Conservation (phyloP, 1,284 basidiomycete species). For the Stygiomarasmius scandens region DNA sequence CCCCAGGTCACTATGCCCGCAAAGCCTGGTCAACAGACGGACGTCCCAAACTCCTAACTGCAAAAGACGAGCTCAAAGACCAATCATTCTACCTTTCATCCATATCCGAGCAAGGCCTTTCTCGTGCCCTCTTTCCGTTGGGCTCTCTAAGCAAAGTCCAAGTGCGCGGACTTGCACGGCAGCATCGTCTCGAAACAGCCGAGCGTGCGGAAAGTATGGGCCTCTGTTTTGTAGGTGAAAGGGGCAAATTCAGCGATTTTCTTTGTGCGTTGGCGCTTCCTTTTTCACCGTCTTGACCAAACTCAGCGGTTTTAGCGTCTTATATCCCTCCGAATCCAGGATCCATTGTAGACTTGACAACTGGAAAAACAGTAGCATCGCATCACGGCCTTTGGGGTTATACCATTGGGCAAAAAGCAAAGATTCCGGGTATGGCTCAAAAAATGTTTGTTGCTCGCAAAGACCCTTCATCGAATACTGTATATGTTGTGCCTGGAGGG, state of each 20-base stretch:
- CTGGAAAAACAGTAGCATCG: slow-evolving; percentile 56
- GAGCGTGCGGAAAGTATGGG: slow-evolving; percentile 90
- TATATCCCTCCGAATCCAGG: slow-evolving; percentile 77
- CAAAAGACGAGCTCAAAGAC: slow-evolving; percentile 78
- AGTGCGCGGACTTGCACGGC: slow-evolving; percentile 78
- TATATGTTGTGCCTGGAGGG: slow-evolving; percentile 80
- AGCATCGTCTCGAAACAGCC: slow-evolving; percentile 76
- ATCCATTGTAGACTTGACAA: slow-evolving; percentile 62
- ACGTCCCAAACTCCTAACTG: slow-evolving; percentile 66
- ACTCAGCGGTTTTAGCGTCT: slow-evolving; percentile 51
- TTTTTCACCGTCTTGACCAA: background rate
- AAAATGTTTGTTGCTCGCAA: slow-evolving; percentile 83
- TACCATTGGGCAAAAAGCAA: slow-evolving; percentile 79
- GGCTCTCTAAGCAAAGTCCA: slow-evolving; percentile 66
- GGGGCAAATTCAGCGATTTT: slow-evolving; percentile 74
- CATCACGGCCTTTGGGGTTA: slow-evolving; percentile 88
- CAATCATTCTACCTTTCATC: slow-evolving; percentile 94
- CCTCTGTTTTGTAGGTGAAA: slow-evolving; percentile 94
- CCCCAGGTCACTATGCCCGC: slow-evolving; percentile 86
- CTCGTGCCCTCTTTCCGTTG: slow-evolving; percentile 80
- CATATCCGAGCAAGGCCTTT: slow-evolving; percentile 66
- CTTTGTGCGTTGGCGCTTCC: slow-evolving; percentile 55
- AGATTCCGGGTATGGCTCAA: slow-evolving; percentile 62
- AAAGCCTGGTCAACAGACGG: slow-evolving; percentile 50
- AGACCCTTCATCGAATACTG: slow-evolving; percentile 57